Percentiles rank a stretch among this genome's conserved stretches.
phyloP scores from a whole-genome alignment of 441 rosid genomes.

The Euphorbia celastroides region DNA sequence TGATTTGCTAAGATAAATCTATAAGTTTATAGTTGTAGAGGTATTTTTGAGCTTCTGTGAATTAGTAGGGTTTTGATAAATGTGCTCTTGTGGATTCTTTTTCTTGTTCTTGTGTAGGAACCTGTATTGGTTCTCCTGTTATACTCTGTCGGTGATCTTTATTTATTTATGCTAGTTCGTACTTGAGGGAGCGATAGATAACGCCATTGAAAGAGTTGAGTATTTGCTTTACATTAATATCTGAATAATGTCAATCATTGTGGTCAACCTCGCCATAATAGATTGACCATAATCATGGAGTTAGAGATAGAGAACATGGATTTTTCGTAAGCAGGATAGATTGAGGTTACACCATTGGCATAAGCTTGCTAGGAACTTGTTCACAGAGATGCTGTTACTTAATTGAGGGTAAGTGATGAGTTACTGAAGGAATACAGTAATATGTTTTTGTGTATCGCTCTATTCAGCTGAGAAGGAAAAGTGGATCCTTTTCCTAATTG shows the following conservation, averaged over 20 bases:
- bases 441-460: background rate
- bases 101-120: too few relatives aligned
- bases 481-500: background rate
- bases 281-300: background rate
- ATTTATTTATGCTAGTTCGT: too few relatives aligned
- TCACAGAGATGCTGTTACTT: background rate
- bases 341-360: background rate
- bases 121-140: too few relatives aligned
- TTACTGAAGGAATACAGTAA: background rate
- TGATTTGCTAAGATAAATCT: too few relatives aligned
- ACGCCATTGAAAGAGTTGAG: background rate
- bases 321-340: background rate
- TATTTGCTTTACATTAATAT: background rate
- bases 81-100: too few relatives aligned
- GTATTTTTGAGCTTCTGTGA: background rate
- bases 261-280: slow-evolving; percentile 5
- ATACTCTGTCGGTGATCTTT: too few relatives aligned
- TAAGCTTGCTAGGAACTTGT: too few relatives aligned
- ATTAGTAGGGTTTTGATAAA: too few relatives aligned
- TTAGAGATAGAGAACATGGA: background rate
- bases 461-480: background rate
- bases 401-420: background rate
- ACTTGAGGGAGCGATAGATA: too few relatives aligned
- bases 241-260: background rate
- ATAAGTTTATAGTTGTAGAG: background rate